Evolutionary conservation across 1,284 basidiomycete species (phyloP).

Genomic region (Moniliophthora roreri): DNA sequence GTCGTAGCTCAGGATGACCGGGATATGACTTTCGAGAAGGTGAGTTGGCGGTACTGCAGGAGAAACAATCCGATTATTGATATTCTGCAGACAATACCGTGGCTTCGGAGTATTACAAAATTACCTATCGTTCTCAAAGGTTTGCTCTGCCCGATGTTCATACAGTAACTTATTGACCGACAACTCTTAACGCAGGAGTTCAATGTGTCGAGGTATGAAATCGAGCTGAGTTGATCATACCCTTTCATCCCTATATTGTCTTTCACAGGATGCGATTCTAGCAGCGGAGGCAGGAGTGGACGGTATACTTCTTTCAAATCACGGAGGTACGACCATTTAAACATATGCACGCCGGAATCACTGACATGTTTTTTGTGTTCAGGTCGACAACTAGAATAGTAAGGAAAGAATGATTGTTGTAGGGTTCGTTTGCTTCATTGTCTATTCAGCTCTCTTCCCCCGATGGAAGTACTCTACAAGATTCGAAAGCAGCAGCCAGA

Average conservation of each 20-base stretch:
- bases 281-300: slow-evolving; percentile 85
- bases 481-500: slow-evolving; percentile 73
- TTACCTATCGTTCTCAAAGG: slow-evolving; percentile 87
- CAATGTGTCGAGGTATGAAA: slow-evolving; percentile 69
- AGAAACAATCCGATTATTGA: slow-evolving; percentile 2
- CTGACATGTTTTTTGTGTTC: slow-evolving; percentile 6
- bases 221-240: slow-evolving; percentile 10
- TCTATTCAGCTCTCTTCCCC: slow-evolving; percentile 56
- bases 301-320: slow-evolving; percentile 87
- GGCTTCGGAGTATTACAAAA: slow-evolving; percentile 74
- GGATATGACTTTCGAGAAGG: slow-evolving; percentile 75
- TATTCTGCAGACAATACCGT: slow-evolving; percentile 61
- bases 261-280: slow-evolving; percentile 73
- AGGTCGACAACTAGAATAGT: slow-evolving; percentile 86
- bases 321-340: slow-evolving; percentile 67
- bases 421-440: not conserved
- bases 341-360: not conserved
- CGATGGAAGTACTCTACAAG: slow-evolving; percentile 75
- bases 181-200: too few relatives aligned
- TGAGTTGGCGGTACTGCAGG: slow-evolving; percentile 16
- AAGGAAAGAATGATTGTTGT: slow-evolving; percentile 24
- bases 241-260: slow-evolving; percentile 36
- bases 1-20: slow-evolving; percentile 61
- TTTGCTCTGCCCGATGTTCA: slow-evolving; percentile 19
- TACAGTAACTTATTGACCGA: too few relatives aligned